phyloP scores from a whole-genome alignment of 495 filamentous ascomycete genomes.

The Chaetomium fimeti region DNA sequence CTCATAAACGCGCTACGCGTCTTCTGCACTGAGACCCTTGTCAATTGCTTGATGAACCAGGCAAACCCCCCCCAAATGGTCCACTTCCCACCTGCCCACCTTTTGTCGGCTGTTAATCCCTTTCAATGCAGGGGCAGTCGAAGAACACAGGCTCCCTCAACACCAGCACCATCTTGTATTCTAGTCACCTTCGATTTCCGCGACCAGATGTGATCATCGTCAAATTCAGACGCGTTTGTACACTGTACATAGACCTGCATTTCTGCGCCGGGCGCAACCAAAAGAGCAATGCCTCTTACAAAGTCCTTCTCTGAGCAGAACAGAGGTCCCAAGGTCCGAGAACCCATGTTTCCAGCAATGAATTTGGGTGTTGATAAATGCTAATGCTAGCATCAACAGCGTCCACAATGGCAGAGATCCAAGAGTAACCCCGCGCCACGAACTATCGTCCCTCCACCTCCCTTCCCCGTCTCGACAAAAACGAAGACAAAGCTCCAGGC shows the following conservation, averaged over 20 bases:
- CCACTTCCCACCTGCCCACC: not conserved
- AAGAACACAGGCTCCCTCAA: not conserved
- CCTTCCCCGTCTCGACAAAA: constrained; percentile 47
- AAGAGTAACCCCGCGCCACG: constrained; percentile 46
- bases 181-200: not conserved
- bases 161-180: not conserved
- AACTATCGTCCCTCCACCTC: constrained; percentile 25
- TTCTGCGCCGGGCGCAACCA: constrained; percentile 5
- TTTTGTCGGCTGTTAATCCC: not conserved
- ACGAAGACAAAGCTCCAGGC: constrained; percentile 52
- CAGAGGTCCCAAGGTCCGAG: constrained; percentile 25
- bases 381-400: constrained; percentile 24
- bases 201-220: not conserved
- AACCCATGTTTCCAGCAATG: not conserved
- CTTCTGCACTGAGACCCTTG: not conserved
- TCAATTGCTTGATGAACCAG: not conserved
- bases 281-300: constrained; percentile 45
- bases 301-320: constrained; percentile 50
- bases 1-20: constrained; percentile 5
- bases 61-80: not conserved
- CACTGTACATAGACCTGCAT: not conserved
- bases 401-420: constrained; percentile 50
- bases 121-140: constrained; percentile 1
- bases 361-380: not conserved
- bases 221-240: not conserved